These are phyloP conservation scores for Xylaria curta DNA, from an alignment of 495 filamentous ascomycete species.

Conservation along the genomic window DNA sequence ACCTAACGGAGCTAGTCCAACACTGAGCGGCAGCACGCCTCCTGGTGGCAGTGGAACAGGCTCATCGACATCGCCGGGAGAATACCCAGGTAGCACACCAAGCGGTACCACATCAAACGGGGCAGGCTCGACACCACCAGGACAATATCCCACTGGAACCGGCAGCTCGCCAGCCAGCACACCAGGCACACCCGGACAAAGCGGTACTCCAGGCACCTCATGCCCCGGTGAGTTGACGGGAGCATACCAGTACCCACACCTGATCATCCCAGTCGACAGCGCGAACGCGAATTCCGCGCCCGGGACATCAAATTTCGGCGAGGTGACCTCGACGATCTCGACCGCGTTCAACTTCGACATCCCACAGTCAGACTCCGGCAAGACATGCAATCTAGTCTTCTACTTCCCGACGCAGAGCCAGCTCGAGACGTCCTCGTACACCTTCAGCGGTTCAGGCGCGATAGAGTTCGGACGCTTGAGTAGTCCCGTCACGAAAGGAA, in stretches of 20 bases:
- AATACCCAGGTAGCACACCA: neutral
- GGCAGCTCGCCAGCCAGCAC: slow-evolving; percentile 3
- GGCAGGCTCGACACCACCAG: neutral
- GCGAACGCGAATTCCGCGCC: slow-evolving; percentile 55
- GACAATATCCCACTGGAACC: neutral
- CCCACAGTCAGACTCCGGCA: slow-evolving; percentile 55
- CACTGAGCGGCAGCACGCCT: neutral
- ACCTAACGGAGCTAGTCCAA: neutral
- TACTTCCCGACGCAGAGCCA: slow-evolving; percentile 62
- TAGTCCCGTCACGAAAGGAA: slow-evolving; percentile 46
- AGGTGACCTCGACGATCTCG: slow-evolving; percentile 60
- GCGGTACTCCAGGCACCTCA: slow-evolving; percentile 30
- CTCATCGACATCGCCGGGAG: neutral
- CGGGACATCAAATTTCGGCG: slow-evolving; percentile 62
- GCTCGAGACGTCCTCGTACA: slow-evolving; percentile 63
- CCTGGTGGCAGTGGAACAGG: neutral
- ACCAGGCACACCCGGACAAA: neutral
- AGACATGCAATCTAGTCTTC: slow-evolving; percentile 71
- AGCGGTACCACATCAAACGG: neutral
- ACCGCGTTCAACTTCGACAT: slow-evolving; percentile 76
- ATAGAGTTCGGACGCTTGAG: slow-evolving; percentile 59
- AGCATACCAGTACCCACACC: slow-evolving; percentile 65
- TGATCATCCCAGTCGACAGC: slow-evolving; percentile 70
- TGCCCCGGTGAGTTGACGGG: slow-evolving; percentile 61
- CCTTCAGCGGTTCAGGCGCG: slow-evolving; percentile 63